Percentiles rank a stretch among this genome's conserved stretches.
Conservation (phyloP, 768 basidiomycete genomes). For the Dioszegia hungarica region DNA sequence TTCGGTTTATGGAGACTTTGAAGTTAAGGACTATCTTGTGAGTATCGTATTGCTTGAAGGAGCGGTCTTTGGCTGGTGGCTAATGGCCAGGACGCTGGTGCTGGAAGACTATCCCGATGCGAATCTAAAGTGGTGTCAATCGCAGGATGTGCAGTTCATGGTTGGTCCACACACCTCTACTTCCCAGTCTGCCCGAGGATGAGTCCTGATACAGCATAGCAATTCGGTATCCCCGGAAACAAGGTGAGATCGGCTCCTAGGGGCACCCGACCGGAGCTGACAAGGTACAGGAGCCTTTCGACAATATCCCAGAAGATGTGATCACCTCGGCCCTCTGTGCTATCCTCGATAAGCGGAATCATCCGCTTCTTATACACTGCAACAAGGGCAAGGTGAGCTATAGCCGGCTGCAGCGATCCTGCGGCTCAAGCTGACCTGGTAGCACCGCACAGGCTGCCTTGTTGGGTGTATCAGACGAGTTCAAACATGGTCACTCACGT, state of each 20-base stretch:
- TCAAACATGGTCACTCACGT: conserved; percentile 49
- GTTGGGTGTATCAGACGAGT: conserved; percentile 50
- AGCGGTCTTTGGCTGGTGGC: too few species aligned
- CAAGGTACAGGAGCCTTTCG: conserved; percentile 33
- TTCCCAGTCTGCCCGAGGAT: background rate
- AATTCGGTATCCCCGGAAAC: conserved; percentile 51
- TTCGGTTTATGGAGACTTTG: conserved; percentile 48
- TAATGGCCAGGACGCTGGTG: conserved; percentile 39
- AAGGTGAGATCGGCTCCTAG: too few species aligned
- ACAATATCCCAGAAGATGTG: conserved; percentile 49
- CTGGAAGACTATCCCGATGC: conserved; percentile 51
- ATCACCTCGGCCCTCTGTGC: conserved; percentile 49
- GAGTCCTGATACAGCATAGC: conserved; percentile 18
- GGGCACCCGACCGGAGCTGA: background rate
- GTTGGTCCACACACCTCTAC: conserved; percentile 5
- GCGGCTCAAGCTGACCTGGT: background rate
- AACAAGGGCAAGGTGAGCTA: conserved; percentile 51
- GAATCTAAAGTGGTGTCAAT: conserved; percentile 48
- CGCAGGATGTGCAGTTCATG: conserved; percentile 49
- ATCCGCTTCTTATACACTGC: conserved; percentile 51
- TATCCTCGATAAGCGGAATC: conserved; percentile 50
- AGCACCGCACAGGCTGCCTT: conserved; percentile 52
- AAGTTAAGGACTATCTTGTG: conserved; percentile 50
- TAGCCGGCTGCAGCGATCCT: background rate
- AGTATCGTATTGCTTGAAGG: too few species aligned